Conservation (phyloP, 78 protist genomes). For the Speleostelium caveatum region DNA sequence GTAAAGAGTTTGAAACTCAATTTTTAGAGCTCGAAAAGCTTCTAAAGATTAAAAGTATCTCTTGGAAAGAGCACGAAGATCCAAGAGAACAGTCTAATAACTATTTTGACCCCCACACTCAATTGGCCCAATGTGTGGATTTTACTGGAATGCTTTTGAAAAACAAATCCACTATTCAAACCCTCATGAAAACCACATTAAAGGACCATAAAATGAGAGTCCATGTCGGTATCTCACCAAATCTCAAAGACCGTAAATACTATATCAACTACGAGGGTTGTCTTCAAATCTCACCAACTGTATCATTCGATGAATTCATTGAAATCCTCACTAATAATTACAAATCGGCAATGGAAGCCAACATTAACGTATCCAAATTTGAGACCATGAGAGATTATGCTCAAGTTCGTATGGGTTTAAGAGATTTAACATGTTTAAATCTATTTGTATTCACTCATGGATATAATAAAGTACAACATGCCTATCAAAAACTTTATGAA, state of each 20-base stretch:
- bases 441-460: conserved; percentile 15
- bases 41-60: conserved; percentile 7
- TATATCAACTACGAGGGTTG: conserved; percentile 48
- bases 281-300: conserved; percentile 20
- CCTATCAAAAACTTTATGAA: conserved; percentile 47
- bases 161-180: conserved; percentile 19
- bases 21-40: conserved; percentile 1
- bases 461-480: conserved; percentile 26
- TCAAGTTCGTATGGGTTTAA: conserved; percentile 60
- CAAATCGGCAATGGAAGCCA: not conserved
- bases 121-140: conserved; percentile 18
- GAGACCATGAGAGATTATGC: conserved; percentile 61
- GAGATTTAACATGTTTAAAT: conserved; percentile 8
- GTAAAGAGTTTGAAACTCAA: conserved; percentile 11
- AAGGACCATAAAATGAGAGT: not conserved
- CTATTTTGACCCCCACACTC: conserved; percentile 8
- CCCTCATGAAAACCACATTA: conserved; percentile 19
- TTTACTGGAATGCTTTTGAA: conserved; percentile 33
- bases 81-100: conserved; percentile 58
- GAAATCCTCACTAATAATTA: conserved; percentile 18
- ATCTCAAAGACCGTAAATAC: conserved; percentile 14
- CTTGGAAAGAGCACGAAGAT: conserved; percentile 33
- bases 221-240: conserved; percentile 38
- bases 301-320: conserved; percentile 38
- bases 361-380: not conserved